Evolutionary conservation across 1,139 yeast species (phyloP).

Genomic region (Geotrichum aggregatum): DNA sequence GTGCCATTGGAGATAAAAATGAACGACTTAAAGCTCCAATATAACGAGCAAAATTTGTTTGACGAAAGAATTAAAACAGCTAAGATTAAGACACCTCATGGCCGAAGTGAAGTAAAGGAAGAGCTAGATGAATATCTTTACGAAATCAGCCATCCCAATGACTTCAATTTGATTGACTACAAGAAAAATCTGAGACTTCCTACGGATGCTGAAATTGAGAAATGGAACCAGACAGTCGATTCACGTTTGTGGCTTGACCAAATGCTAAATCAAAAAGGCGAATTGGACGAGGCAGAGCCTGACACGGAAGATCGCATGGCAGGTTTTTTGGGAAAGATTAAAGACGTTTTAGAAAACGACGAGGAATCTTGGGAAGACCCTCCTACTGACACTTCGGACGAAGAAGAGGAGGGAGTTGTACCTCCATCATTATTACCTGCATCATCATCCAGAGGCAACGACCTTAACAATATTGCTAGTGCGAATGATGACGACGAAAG

Average conservation of each 20-base stretch:
- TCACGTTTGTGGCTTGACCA: conserved; percentile 31
- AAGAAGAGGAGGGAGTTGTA: neutral
- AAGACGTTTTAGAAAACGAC: neutral
- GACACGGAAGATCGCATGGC: neutral
- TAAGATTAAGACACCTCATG: neutral
- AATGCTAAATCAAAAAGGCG: conserved; percentile 5
- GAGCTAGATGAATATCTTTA: conserved; percentile 2
- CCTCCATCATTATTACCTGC: conserved; percentile 26
- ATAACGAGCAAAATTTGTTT: conserved; percentile 1
- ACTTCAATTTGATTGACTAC: neutral
- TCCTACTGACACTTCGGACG: conserved; percentile 25
- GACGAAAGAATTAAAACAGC: neutral
- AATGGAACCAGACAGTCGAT: conserved; percentile 29
- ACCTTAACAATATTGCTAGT: neutral
- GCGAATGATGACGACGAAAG: conserved; percentile 23
- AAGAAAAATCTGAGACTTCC: neutral
- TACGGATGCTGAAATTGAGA: conserved; percentile 27
- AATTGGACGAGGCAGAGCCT: conserved; percentile 17
- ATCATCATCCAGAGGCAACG: conserved; percentile 32
- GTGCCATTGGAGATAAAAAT: neutral
- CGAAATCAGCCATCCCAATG: neutral
- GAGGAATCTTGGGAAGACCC: neutral
- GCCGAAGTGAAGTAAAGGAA: conserved; percentile 1
- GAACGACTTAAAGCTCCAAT: neutral
- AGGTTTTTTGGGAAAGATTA: neutral